Percentiles rank a stretch among this genome's conserved stretches.
Conservation (phyloP, 2,329 filamentous ascomycete genomes). For the Ophiostoma tasmaniense region DNA sequence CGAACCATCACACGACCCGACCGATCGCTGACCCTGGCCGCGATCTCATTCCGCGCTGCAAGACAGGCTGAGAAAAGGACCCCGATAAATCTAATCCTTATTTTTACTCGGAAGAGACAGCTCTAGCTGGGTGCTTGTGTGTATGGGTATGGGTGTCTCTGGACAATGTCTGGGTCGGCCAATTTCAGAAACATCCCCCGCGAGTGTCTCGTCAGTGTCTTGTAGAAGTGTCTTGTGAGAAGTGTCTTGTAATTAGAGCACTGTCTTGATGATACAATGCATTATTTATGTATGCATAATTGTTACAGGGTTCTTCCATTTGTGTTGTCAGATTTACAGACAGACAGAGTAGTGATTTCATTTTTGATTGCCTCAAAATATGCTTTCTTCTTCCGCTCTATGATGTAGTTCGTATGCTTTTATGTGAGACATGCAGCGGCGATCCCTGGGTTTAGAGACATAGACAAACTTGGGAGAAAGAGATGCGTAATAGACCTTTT, state of each 20-base stretch:
- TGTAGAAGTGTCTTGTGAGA: too few relatives aligned
- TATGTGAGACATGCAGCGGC: background rate
- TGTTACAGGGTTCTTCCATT: background rate
- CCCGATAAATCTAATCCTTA: background rate
- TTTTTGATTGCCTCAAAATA: background rate
- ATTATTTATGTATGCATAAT: background rate
- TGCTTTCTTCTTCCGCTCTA: background rate
- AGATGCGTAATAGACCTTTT: background rate
- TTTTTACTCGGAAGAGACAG: background rate
- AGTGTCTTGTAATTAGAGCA: background rate
- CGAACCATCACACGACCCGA: background rate
- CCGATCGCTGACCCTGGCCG: background rate
- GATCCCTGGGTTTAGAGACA: background rate
- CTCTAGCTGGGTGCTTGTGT: background rate
- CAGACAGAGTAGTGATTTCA: too few relatives aligned
- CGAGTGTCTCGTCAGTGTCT: background rate
- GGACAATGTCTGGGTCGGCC: background rate
- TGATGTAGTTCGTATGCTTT: background rate
- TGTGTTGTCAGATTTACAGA: background rate
- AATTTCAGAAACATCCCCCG: slow-evolving; percentile 6
- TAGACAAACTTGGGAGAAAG: background rate
- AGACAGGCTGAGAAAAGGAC: background rate
- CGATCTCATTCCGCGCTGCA: background rate
- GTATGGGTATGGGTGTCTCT: background rate
- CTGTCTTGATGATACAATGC: background rate